Percentiles rank a stretch among this genome's conserved stretches.
Conservation (phyloP, 2,329 filamentous ascomycete species). For the Scedosporium aurantiacum region DNA sequence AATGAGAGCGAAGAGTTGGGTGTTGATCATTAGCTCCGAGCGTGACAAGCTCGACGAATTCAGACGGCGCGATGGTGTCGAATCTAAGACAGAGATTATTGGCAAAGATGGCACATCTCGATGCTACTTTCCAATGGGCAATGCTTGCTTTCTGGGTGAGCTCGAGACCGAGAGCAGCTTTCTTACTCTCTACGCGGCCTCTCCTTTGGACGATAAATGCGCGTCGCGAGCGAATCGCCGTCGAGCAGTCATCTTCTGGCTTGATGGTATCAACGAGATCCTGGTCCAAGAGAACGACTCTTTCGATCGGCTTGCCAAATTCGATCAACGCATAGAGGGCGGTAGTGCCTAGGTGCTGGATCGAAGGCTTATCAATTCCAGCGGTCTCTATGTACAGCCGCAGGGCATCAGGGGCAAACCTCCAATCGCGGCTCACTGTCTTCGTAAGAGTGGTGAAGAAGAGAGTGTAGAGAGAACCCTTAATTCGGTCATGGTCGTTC, state of each 20-base stretch:
- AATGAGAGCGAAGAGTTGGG: slow-evolving; percentile 71
- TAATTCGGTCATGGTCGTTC: slow-evolving; percentile 82
- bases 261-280: slow-evolving; percentile 60
- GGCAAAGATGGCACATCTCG: slow-evolving; percentile 78
- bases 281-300: slow-evolving; percentile 72
- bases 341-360: slow-evolving; percentile 75
- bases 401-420: slow-evolving; percentile 83
- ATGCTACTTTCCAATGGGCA: slow-evolving; percentile 95
- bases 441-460: slow-evolving; percentile 81
- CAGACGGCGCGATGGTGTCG: slow-evolving; percentile 68
- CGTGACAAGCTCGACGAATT: slow-evolving; percentile 74
- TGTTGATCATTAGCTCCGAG: slow-evolving; percentile 82
- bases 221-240: slow-evolving; percentile 43
- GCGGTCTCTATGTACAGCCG: slow-evolving; percentile 82
- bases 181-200: slow-evolving; percentile 69
- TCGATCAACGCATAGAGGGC: slow-evolving; percentile 81
- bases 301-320: slow-evolving; percentile 79
- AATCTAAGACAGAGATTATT: slow-evolving; percentile 88
- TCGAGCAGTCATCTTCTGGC: slow-evolving; percentile 50
- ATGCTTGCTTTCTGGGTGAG: slow-evolving; percentile 64
- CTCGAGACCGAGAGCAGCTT: slow-evolving; percentile 68
- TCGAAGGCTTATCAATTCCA: slow-evolving; percentile 83
- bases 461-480: slow-evolving; percentile 85
- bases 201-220: slow-evolving; percentile 66
- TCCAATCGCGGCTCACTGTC: slow-evolving; percentile 85